Conservation (phyloP, 306 rosid genomes). For the Neltuma alba region DNA sequence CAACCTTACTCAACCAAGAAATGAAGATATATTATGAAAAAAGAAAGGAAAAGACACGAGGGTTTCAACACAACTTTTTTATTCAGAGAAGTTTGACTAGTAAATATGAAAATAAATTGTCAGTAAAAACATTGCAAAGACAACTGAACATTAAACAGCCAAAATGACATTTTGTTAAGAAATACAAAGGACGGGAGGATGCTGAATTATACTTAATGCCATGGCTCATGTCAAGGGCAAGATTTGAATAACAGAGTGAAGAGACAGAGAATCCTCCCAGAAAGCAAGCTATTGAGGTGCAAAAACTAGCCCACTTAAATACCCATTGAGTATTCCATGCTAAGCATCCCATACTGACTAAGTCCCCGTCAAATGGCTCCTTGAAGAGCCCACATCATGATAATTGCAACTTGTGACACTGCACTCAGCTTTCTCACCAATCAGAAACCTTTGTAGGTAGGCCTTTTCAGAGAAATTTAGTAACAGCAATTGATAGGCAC, state of each 20-base stretch:
- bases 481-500: neutral
- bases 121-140: neutral
- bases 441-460: neutral
- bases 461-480: neutral
- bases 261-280: neutral
- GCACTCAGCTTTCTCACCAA: neutral
- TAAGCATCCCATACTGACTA: neutral
- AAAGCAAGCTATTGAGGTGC: neutral
- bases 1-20: constrained; percentile 16
- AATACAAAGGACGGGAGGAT: neutral
- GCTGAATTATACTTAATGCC: neutral
- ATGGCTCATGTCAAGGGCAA: neutral
- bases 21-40: constrained; percentile 7
- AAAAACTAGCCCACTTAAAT: neutral
- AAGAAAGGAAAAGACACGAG: neutral
- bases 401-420: neutral
- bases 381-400: neutral
- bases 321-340: neutral
- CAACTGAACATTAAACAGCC: neutral
- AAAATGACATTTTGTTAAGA: neutral
- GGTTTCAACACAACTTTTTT: constrained; percentile 10
- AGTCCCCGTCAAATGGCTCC: neutral
- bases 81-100: neutral
- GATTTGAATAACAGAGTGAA: neutral
- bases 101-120: neutral